Evolutionary conservation across 139 green algal species (phyloP), one percentile per base, ranked within the genome.

Genomic region (Chlamydomonas schloesseri): DNA sequence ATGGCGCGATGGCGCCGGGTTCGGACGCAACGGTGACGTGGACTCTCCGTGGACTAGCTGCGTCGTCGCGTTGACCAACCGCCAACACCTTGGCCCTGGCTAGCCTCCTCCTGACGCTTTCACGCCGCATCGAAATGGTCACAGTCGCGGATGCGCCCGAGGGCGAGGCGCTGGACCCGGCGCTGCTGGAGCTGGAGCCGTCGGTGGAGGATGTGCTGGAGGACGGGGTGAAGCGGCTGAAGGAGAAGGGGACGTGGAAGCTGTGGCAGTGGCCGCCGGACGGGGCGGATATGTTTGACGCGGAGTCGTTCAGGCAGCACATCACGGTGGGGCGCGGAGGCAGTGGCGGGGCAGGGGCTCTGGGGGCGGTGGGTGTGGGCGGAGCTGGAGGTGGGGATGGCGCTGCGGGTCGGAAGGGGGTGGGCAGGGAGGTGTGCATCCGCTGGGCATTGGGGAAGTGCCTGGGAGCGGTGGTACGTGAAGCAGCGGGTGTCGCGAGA

Each of bases 171-270:
- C 36, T 88, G 71, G 82, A 82, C 31, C 82, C 62, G 1, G 47
- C 46, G 11, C 71, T 77, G 34, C 34, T 83, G 47, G 53, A 75
- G n/a, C 86, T 90, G 55, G 90, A 94, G 47, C 76, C 88, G 0
- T 84, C 88, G 1, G 71, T 96, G 53, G 93, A 95, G n/a, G 92
- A 96, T 71, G 73, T 97, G 31, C 87, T 97, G 42, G 91, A 94
- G 34, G 89, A 94, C 81, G 95, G 95, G 29, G 65, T 97, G 8
- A 71, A 81, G 11, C 93, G 95, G 5, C 88, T 91, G 50, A 37
- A 83, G 42, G 87, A 87, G 0, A 76, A 78, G 5, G 69, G 74
- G 62, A 91, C 84, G 3, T 93, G 90, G 90, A 93, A 93, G 80
- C 80, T 93, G 36, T 93, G 90, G 90, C 83, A 73, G 26, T 91